These are phyloP conservation scores for Rhodamnia rubescens DNA, from an alignment of 345 rosid genomes.

Conservation along the genomic window DNA sequence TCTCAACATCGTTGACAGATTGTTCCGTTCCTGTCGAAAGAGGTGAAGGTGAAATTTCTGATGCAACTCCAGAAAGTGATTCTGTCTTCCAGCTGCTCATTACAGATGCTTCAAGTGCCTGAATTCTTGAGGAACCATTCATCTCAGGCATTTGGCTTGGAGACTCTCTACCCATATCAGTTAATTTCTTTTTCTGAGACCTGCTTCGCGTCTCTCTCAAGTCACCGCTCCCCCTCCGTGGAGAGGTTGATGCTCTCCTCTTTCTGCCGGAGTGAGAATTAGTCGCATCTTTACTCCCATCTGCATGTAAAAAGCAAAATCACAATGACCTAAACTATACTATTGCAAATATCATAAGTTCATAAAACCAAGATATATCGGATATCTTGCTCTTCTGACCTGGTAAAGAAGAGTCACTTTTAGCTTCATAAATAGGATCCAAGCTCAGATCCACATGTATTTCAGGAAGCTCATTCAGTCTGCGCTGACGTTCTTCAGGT, in stretches of 20 bases:
- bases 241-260: conserved; percentile 12
- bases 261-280: conserved; percentile 16
- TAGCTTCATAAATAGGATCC: conserved; percentile 37
- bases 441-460: conserved; percentile 56
- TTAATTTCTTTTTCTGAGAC: conserved; percentile 14
- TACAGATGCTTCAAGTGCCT: conserved; percentile 4
- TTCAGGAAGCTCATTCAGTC: conserved; percentile 49
- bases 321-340: background rate
- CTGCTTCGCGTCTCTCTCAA: conserved; percentile 23
- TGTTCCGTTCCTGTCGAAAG: conserved; percentile 28
- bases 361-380: background rate
- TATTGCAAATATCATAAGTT: background rate
- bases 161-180: conserved; percentile 14
- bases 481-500: conserved; percentile 55
- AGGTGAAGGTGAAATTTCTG: conserved; percentile 15
- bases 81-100: conserved; percentile 9
- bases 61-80: conserved; percentile 10
- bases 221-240: conserved; percentile 17
- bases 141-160: conserved; percentile 13
- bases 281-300: conserved; percentile 10
- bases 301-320: conserved; percentile 23
- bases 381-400: conserved; percentile 19
- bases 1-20: conserved; percentile 31
- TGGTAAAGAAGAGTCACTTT: conserved; percentile 26
- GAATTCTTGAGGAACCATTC: conserved; percentile 3